Evolutionary conservation across 768 basidiomycete species (phyloP), one percentile per base, ranked within the genome.

Genomic region (Pleurotus eryngii): DNA sequence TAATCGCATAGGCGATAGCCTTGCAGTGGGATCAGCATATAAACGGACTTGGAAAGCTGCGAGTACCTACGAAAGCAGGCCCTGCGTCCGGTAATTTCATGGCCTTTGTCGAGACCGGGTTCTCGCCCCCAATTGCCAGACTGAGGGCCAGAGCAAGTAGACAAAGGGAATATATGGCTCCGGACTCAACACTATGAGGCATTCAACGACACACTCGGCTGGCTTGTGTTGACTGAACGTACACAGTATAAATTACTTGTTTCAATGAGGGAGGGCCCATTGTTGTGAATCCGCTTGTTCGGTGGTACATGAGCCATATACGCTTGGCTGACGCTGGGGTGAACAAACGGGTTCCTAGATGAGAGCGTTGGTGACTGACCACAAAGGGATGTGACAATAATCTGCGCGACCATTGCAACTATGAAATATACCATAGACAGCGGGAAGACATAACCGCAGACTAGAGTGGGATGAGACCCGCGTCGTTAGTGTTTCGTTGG

Each of bases 371-470:
- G 3, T 48, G 9, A 48, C 51, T 40, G 14, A 54, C 51, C 51
- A 42, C 35, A 40, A 8, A 54, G 37, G n/a, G 39, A 22, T n/a
- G 39, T 40, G 15, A 30, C 51, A 11, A 54, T 38, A 40, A 15
- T 20, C 39, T 54, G 51, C 15, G 51, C 42, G 4, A 8, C 51
- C 38, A 54, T 18, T n/a, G 39, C 39, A 17, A 54, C 18, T 37
- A 11, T 38, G 27, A 54, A 54, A 22, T 37, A 54, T 8, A 39
- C 51, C 9, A 22, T 26, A 2, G 51, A 54, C 7, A 54, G 51
- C 11, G 51, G 51, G 39, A 40, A 54, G 18, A 42, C 51, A 26
- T 22, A 54, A 40, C 51, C 51, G 22, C 39, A n/a, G 18, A 54
- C 51, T 54, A n/a, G 11, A 38, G 20, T 4, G 22, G 22, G 15